Base-by-base conservation (phyloP, 2,329 filamentous ascomycete genomes). In the Alternaria sp. region DNA sequence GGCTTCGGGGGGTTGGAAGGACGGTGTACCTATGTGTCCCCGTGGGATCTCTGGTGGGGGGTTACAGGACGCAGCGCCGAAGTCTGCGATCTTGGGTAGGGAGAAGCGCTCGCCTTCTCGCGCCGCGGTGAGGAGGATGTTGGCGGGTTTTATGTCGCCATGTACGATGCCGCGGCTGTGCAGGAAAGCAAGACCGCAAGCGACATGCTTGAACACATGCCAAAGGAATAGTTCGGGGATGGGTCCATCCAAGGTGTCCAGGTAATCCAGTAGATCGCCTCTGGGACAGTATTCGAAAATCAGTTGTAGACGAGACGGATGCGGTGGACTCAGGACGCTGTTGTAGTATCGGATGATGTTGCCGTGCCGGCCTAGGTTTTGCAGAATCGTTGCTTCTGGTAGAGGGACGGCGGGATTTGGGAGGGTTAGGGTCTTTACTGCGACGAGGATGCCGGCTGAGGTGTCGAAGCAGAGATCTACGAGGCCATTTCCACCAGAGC, bases 91-190 rank as follows among this genome's bases (percentile, higher is more conserved):
- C 25, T 53, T 60, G 18, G 37, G 57, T 20, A 60, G 6, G 10
- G 57, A 49, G 14, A 45, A 60, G 5, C 21, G 8, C 6, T 53
- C 47, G 18, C 33, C 47, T 21, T 41, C 21, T 26, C 18, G 47
- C 8, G 47, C 33, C 21, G 57, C 14, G n/a, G 37, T 23, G 18
- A 71, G 43, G 15, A 69, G 65, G 21, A 69, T 69, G 43, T 69
- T 71, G 21, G 46, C 26, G 9, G 51, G 30, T n/a, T 61, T 61
- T 2, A 56, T 54, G 2, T 61, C 58, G 33, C 53, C 53, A 15
- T 69, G 64, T 10, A 65, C n/a, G 5, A 69, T 47, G 9, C 50
- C 44, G 8, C 50, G 56, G 4, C 45, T 28, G 30, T 69, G 66
- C 20, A 67, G 33, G 23, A 58, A 65, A 9, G 58, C n/a, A 4